These are phyloP conservation scores for Waltergamsia citrina DNA, from an alignment of 2,329 filamentous ascomycete genomes.

Conservation along the genomic window DNA sequence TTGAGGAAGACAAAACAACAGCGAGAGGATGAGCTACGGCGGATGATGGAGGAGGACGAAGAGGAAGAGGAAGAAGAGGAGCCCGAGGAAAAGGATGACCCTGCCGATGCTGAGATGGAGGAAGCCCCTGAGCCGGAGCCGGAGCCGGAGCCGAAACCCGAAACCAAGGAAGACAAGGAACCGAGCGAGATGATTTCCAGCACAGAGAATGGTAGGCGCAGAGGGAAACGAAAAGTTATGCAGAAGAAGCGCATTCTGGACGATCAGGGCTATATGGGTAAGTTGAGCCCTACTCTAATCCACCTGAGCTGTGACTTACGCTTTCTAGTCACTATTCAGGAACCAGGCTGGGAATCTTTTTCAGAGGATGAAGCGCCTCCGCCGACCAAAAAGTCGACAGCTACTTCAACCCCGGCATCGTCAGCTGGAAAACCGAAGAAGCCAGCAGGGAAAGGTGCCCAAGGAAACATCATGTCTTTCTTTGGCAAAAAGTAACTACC, in stretches of 20 bases:
- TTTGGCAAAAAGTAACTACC: conserved; percentile 78
- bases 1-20: conserved; percentile 20
- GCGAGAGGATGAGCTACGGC: conserved; percentile 26
- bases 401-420: conserved; percentile 30
- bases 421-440: conserved; percentile 46
- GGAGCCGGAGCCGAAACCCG: conserved; percentile 23
- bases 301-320: neutral
- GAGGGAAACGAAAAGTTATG: conserved; percentile 71
- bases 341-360: conserved; percentile 82
- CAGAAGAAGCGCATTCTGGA: conserved; percentile 84
- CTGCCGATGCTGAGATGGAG: conserved; percentile 28
- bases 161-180: conserved; percentile 30
- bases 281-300: conserved; percentile 16
- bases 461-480: conserved; percentile 87
- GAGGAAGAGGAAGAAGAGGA: conserved; percentile 44
- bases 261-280: conserved; percentile 82
- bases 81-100: conserved; percentile 24
- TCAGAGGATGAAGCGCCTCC: conserved; percentile 72
- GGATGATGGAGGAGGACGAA: conserved; percentile 48
- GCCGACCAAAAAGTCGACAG: conserved; percentile 42
- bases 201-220: conserved; percentile 50
- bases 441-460: conserved; percentile 44
- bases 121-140: conserved; percentile 27
- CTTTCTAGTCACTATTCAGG: conserved; percentile 69
- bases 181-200: conserved; percentile 44